Base-by-base conservation (phyloP, 2,329 filamentous ascomycete genomes). In the Trichoderma arundinaceum region DNA sequence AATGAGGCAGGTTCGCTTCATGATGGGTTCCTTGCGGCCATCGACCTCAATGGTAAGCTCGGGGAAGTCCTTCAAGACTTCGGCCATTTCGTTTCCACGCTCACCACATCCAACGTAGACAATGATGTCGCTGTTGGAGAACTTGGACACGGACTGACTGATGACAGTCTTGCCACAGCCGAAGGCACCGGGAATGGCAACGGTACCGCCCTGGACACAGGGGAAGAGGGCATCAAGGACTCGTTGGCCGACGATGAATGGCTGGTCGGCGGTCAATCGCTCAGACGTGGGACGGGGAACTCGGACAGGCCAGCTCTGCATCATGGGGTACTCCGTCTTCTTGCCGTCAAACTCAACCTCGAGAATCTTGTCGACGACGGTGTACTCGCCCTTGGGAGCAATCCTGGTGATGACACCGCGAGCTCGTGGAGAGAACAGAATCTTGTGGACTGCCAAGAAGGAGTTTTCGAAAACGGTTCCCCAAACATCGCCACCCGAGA, bases 151-250 rank as follows among this genome's bases (percentile, higher is more conserved):
- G 68, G 92, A 96, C 82, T 99, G 95, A 75, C 90, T 94, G 81
- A 99, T 99, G 83, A 99, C 95, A 74, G 95, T 99, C 89, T 99
- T 99, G 77, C 95, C 95, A 76, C 95, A 99, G 71, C 95, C 95
- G 78, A 99, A 99, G 80, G 95, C 95, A 77, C 95, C 95, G 32
- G 95, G 95, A 76, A 99, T 99, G 77, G 94, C 96, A 71, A 98
- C 93, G 51, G 95, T 99, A 77, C 95, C 95, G 79, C 95, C 95
- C 82, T 96, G 93, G 9, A 99, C 95, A 83, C 91, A 90, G 62
- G 95, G 95, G 84, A 97, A 99, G 53, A 99, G 88, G 69, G 95
- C 92, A 78, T 99, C 95, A 72, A 99, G 85, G 70, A 99, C 95
- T 82, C 95, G 89, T 82, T 99, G 95, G 28, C 95, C 95, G 77